A percentile compares a stretch with the other conserved stretches of the same genome.
phyloP scores from a whole-genome alignment of 805 yeast genomes.

The Candida ficus region DNA sequence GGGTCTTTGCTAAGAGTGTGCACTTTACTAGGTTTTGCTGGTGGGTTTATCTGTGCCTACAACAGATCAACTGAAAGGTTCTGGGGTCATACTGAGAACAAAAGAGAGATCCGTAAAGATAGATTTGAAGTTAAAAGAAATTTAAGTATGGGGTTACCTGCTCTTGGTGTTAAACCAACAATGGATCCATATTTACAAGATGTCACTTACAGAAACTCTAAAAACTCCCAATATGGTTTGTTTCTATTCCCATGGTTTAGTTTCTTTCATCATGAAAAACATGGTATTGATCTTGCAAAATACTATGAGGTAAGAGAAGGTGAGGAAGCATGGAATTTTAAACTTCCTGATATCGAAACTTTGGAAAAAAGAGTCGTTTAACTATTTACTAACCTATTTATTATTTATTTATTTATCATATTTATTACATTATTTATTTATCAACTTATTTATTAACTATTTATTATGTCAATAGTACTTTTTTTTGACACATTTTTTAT shows the following conservation, averaged over 20 bases:
- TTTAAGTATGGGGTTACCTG: slow-evolving; percentile 58
- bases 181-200: slow-evolving; percentile 68
- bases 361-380: slow-evolving; percentile 13
- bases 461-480: no score
- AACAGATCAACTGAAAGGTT: slow-evolving; percentile 64
- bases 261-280: slow-evolving; percentile 74
- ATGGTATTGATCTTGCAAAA: slow-evolving; percentile 65
- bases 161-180: slow-evolving; percentile 55
- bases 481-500: no score
- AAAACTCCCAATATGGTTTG: slow-evolving; percentile 55
- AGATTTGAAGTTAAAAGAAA: slow-evolving; percentile 66
- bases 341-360: slow-evolving; percentile 19
- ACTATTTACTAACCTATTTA: not conserved
- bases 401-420: slow-evolving; percentile 1
- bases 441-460: slow-evolving; percentile 4
- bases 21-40: slow-evolving; percentile 55
- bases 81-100: slow-evolving; percentile 73
- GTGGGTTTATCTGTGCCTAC: slow-evolving; percentile 74
- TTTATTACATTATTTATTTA: no score
- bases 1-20: slow-evolving; percentile 55
- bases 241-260: slow-evolving; percentile 79
- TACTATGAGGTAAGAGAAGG: slow-evolving; percentile 28
- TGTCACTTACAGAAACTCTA: slow-evolving; percentile 72
- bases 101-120: slow-evolving; percentile 65
- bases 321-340: slow-evolving; percentile 22